Base-by-base conservation (phyloP, 371 early-diverging fungal genomes). In the Chytridium lagenaria region DNA sequence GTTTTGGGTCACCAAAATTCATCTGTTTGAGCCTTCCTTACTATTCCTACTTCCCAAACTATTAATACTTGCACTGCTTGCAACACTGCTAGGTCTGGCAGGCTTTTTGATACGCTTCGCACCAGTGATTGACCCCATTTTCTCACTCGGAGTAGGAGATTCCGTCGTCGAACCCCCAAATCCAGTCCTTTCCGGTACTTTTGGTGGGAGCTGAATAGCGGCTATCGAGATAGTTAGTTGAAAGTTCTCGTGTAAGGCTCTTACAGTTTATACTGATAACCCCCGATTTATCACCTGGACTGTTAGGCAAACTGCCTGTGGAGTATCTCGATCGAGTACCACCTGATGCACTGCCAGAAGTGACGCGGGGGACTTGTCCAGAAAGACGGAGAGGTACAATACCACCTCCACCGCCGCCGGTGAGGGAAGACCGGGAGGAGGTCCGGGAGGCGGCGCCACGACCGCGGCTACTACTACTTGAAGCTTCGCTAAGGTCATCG, bases 51-150 rank as follows among this genome's bases (percentile, higher is more conserved):
- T 61, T 61, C 61, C 61, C 61, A 3, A 15, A 12, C 61, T 61
- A 16, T 37, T 37, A 3, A 2, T 15, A 33, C 36, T 61, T 28
- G 61, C 16, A 55, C 23, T 44, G 26, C 61, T 61, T 30, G 70
- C 75, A 5, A 80, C 84, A 50, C 82, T 81, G 0, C 79, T 75
- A 10, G 82, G 78, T 10, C 84, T 63, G 0, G 81, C 75, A 10
- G 73, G 69, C 28, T 70, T 71, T 61, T 80, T 79, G 52, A 84
- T 77, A 23, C 84, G 49, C 10, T 66, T 65, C 2, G 77, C 52
- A 3, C 82, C 84, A 1, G 82, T 84, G 33, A 82, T 81, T 0
- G 82, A 77, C 1, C 78, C 80, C 0, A 63, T 61, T 22, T 36
- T 50, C 44, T 64, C 72, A 5, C 33, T 22, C 22, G 65, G 34